Percentiles rank a stretch among this genome's conserved stretches.
phyloP scores from a whole-genome alignment of 106 monocot genomes.

The Chionographis japonica region DNA sequence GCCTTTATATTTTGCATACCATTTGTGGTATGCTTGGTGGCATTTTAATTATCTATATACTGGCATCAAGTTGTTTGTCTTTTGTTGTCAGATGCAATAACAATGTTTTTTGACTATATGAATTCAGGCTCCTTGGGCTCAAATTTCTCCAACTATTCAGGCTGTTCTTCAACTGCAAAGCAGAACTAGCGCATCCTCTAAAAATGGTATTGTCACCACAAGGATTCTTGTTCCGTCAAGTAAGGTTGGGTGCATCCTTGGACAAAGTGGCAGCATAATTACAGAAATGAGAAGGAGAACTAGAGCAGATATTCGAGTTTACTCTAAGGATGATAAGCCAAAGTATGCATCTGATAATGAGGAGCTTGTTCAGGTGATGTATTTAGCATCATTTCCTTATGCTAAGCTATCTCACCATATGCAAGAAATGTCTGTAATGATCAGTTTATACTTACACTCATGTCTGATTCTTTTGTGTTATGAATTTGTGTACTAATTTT shows the following conservation, averaged over 20 bases:
- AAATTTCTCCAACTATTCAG: constrained; percentile 57
- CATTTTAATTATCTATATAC: not conserved
- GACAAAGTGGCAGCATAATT: constrained; percentile 68
- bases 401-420: not conserved
- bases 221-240: constrained; percentile 66
- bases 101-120: not conserved
- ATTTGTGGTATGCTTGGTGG: not conserved
- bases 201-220: constrained; percentile 46
- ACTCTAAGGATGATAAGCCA: constrained; percentile 56
- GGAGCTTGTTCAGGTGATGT: constrained; percentile 74
- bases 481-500: constrained; percentile 8
- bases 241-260: constrained; percentile 77
- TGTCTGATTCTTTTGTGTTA: not conserved
- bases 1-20: not conserved
- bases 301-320: constrained; percentile 61
- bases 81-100: too few relatives aligned
- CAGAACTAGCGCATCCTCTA: constrained; percentile 32
- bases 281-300: constrained; percentile 75
- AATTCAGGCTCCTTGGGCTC: constrained; percentile 45
- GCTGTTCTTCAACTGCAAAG: constrained; percentile 61
- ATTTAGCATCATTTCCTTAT: not conserved
- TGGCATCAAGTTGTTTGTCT: not conserved
- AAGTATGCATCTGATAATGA: constrained; percentile 59
- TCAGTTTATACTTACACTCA: not conserved
- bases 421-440: not conserved